These are phyloP conservation scores for Trametes versicolor DNA, from an alignment of 1,284 basidiomycete species.

Conservation along the genomic window DNA sequence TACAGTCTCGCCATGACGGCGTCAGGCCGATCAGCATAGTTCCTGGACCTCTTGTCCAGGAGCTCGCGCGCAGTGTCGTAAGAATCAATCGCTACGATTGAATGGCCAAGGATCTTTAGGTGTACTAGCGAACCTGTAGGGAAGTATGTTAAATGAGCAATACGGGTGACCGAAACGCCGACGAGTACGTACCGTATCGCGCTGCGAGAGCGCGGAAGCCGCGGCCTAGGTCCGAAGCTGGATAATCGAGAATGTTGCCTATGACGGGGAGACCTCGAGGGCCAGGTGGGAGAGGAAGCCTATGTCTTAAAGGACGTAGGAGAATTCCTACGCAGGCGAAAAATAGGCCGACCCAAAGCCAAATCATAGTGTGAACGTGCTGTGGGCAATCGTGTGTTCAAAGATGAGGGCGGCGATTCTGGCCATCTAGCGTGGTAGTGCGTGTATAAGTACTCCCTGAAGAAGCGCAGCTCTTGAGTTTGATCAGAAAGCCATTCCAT, in stretches of 20 bases:
- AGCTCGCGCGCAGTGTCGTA: conserved; percentile 27
- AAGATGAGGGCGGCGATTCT: too few species aligned
- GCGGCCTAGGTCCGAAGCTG: neutral
- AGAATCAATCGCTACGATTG: conserved; percentile 24
- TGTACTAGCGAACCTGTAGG: conserved; percentile 17
- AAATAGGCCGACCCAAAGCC: neutral
- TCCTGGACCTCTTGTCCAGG: conserved; percentile 28
- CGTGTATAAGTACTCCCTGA: too few species aligned
- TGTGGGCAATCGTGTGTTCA: too few species aligned
- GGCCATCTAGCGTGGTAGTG: too few species aligned
- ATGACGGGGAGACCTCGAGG: neutral
- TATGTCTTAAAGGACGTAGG: neutral
- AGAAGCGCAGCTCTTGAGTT: too few species aligned
- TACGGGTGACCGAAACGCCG: neutral
- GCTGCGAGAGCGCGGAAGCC: neutral
- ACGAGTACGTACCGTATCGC: neutral
- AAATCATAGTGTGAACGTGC: too few species aligned
- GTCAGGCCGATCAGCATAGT: conserved; percentile 24
- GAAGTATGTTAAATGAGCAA: too few species aligned
- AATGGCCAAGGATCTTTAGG: conserved; percentile 16
- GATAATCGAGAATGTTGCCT: neutral
- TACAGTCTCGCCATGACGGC: conserved; percentile 24
- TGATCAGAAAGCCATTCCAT: too few species aligned
- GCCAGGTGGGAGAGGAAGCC: neutral
- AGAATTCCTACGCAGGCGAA: neutral